Evolutionary conservation across 2,329 filamentous ascomycete species (phyloP).

Genomic region (Fusarium buharicum): DNA sequence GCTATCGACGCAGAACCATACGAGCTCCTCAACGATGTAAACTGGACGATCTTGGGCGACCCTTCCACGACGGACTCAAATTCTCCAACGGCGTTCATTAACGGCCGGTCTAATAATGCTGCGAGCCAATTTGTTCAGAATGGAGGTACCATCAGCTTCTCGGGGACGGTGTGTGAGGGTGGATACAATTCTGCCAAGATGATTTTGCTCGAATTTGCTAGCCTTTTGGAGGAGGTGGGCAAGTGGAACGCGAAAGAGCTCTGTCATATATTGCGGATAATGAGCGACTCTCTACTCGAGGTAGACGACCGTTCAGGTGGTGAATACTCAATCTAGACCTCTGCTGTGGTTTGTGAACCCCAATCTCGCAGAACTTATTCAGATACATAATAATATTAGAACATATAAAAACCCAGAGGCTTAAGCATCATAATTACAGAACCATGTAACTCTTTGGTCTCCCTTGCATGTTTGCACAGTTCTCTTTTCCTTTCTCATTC

Average conservation of each 20-base stretch:
- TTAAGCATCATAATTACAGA: too few relatives aligned
- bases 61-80: neutral
- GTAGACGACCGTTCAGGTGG: neutral
- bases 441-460: too few relatives aligned
- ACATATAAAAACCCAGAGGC: too few relatives aligned
- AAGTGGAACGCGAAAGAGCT: conserved; percentile 18
- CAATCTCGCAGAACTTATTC: too few relatives aligned
- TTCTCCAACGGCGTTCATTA: neutral
- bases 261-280: conserved; percentile 14
- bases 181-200: conserved; percentile 16
- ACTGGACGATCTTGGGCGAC: neutral
- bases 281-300: conserved; percentile 13
- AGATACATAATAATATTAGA: too few relatives aligned
- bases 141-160: conserved; percentile 6
- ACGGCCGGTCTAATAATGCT: neutral
- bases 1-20: neutral
- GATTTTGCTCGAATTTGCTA: conserved; percentile 6
- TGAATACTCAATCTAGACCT: too few relatives aligned
- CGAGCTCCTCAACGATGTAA: conserved; percentile 11
- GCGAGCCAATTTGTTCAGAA: neutral
- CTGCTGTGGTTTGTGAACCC: too few relatives aligned
- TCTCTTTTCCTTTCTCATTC: neutral
- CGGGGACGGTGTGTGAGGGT: neutral
- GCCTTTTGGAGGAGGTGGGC: conserved; percentile 17
- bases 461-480: too few relatives aligned